These are phyloP conservation scores for Zopfia rhizophila DNA, from an alignment of 2,329 filamentous ascomycete species.

Conservation along the genomic window DNA sequence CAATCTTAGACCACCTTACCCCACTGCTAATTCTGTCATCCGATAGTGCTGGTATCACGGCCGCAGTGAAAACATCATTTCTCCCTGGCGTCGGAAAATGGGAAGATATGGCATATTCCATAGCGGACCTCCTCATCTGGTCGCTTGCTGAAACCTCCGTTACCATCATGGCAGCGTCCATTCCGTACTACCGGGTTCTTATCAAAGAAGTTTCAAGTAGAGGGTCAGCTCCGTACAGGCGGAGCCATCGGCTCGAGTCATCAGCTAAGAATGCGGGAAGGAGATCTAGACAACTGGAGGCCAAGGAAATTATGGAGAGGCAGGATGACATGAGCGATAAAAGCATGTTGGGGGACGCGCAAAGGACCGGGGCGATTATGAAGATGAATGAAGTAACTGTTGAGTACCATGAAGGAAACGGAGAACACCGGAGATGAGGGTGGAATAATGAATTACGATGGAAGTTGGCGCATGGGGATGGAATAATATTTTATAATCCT, in stretches of 20 bases:
- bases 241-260: slow-evolving; percentile 12
- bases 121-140: slow-evolving; percentile 35
- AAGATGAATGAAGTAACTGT: slow-evolving; percentile 16
- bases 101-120: slow-evolving; percentile 27
- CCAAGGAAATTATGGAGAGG: neutral
- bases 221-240: neutral
- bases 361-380: slow-evolving; percentile 9
- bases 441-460: no score
- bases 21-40: neutral
- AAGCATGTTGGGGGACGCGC: slow-evolving; percentile 21
- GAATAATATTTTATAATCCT: no score
- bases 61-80: slow-evolving; percentile 36
- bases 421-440: no score
- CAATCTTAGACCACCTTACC: no score
- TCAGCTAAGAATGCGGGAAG: no score
- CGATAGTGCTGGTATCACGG: slow-evolving; percentile 30
- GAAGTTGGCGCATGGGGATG: no score
- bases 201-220: slow-evolving; percentile 17
- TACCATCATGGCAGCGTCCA: slow-evolving; percentile 40
- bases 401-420: slow-evolving; percentile 48
- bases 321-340: slow-evolving; percentile 19
- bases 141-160: slow-evolving; percentile 36
- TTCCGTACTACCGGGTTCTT: slow-evolving; percentile 39
- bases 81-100: slow-evolving; percentile 32
- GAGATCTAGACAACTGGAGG: slow-evolving; percentile 1